A percentile compares a stretch with the other conserved stretches of the same genome.
phyloP scores from a whole-genome alignment of 306 rosid genomes.

The apple (Malus domestica) region DNA sequence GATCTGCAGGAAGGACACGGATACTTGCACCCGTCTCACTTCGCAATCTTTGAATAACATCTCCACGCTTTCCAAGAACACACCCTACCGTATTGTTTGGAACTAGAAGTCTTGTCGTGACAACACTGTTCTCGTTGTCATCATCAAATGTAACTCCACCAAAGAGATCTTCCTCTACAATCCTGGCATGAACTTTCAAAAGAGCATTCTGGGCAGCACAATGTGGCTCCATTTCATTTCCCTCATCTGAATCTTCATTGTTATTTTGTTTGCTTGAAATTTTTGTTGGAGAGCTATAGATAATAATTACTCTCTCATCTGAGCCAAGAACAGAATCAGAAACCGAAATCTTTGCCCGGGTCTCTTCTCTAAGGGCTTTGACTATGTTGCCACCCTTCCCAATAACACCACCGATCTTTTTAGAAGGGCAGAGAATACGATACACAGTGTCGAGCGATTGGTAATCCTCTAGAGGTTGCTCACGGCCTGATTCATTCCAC shows the following conservation, averaged over 20 bases:
- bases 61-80: constrained; percentile 33
- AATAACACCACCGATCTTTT: constrained; percentile 32
- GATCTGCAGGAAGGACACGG: constrained; percentile 31
- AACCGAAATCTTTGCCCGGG: constrained; percentile 28
- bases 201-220: constrained; percentile 41
- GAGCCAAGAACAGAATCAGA: constrained; percentile 30
- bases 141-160: constrained; percentile 26
- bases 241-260: constrained; percentile 14
- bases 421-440: constrained; percentile 28
- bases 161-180: constrained; percentile 26
- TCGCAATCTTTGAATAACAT: constrained; percentile 29
- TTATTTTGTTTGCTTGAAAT: constrained; percentile 1
- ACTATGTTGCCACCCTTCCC: constrained; percentile 31
- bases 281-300: constrained; percentile 19
- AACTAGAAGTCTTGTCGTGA: constrained; percentile 23
- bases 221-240: constrained; percentile 4
- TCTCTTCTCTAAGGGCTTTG: constrained; percentile 24
- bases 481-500: constrained; percentile 9
- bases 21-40: constrained; percentile 28
- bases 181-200: constrained; percentile 26
- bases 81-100: constrained; percentile 28
- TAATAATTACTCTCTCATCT: constrained; percentile 30
- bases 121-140: constrained; percentile 15
- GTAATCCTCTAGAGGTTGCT: constrained; percentile 15
- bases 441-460: constrained; percentile 21